phyloP scores from a whole-genome alignment of 2,329 filamentous ascomycete genomes.

The Aspergillus viridinutans region DNA sequence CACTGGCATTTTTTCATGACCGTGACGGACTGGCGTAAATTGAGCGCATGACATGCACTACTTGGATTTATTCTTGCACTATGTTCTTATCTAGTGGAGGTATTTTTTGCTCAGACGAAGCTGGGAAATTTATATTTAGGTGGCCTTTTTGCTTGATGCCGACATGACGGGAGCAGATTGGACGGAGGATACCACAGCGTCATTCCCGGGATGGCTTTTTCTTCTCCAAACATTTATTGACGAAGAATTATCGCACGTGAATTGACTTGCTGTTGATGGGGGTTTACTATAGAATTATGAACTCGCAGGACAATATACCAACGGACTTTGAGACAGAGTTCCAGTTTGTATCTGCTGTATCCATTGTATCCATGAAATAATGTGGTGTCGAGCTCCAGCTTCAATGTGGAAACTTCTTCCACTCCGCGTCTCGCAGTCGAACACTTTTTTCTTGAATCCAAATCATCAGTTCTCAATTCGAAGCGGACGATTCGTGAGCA shows the following conservation, averaged over 20 bases:
- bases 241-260: neutral
- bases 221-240: neutral
- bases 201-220: neutral
- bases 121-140: conserved; percentile 1
- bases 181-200: neutral
- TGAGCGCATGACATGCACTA: conserved; percentile 2
- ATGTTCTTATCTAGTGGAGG: conserved; percentile 1
- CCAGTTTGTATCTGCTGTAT: neutral
- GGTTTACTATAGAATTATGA: neutral
- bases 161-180: conserved; percentile 1
- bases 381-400: neutral
- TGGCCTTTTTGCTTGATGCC: conserved; percentile 1
- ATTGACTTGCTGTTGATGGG: neutral
- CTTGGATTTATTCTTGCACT: conserved; percentile 4
- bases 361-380: neutral
- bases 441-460: neutral
- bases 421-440: neutral
- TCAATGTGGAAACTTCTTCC: conserved; percentile 6
- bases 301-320: neutral
- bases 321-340: neutral
- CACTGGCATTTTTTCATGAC: conserved; percentile 9
- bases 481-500: neutral
- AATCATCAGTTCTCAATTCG: neutral
- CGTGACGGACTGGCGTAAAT: conserved; percentile 19
- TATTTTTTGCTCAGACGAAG: conserved; percentile 2